phyloP scores from a whole-genome alignment of 2,329 filamentous ascomycete species.

The Lachnellula subtilissima region DNA sequence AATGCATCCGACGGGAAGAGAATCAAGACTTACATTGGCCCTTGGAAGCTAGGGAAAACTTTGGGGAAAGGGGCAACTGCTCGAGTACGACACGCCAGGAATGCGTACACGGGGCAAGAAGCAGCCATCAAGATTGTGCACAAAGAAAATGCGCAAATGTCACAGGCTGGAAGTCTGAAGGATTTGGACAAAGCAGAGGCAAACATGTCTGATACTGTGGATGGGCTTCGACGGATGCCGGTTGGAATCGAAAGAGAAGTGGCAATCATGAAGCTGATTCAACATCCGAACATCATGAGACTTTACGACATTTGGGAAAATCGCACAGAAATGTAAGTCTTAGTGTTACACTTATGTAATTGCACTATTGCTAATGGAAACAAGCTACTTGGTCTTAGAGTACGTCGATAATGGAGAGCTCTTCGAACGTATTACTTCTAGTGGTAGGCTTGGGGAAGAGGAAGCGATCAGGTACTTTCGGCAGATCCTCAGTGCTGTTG shows the following conservation, averaged over 20 bases:
- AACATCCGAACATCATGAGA: constrained; percentile 91
- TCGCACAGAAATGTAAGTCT: constrained; percentile 78
- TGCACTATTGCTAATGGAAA: constrained; percentile 21
- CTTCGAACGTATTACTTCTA: constrained; percentile 78
- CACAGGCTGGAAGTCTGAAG: constrained; percentile 80
- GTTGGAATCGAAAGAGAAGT: constrained; percentile 91
- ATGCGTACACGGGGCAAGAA: constrained; percentile 70
- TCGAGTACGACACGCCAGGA: constrained; percentile 78
- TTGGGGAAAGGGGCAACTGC: constrained; percentile 88
- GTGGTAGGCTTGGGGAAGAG: constrained; percentile 71
- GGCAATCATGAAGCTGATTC: constrained; percentile 92
- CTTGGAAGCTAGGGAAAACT: constrained; percentile 87
- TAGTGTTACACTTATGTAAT: not conserved
- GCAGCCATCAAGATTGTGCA: constrained; percentile 96
- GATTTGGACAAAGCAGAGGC: constrained; percentile 72
- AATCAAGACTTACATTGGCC: constrained; percentile 74
- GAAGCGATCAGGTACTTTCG: constrained; percentile 82
- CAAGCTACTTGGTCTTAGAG: constrained; percentile 88
- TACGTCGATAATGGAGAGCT: constrained; percentile 68
- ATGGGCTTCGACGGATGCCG: constrained; percentile 68
- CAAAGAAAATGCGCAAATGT: constrained; percentile 71
- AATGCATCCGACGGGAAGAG: constrained; percentile 30
- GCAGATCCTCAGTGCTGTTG: constrained; percentile 86
- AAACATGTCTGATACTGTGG: constrained; percentile 48
- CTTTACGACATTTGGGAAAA: constrained; percentile 99